These are phyloP conservation scores for Glycine soja DNA, from an alignment of 306 rosid genomes.

Conservation along the genomic window DNA sequence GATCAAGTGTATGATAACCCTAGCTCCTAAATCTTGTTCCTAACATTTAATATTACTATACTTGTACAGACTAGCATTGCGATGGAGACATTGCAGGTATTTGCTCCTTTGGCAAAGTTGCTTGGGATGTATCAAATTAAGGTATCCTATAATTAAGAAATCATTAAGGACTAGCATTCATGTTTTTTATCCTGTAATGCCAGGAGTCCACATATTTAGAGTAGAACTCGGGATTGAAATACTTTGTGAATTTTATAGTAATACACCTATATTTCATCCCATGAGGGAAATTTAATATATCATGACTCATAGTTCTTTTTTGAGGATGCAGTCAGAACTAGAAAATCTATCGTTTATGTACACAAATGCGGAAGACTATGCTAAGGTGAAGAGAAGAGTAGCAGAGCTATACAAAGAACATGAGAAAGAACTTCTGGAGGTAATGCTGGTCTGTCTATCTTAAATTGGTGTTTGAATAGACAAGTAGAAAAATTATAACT, in stretches of 20 bases:
- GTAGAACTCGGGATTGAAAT: slow-evolving; percentile 19
- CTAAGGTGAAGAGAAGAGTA: slow-evolving; percentile 88
- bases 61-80: slow-evolving; percentile 88
- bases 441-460: slow-evolving; percentile 49
- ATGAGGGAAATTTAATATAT: slow-evolving; percentile 20
- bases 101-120: slow-evolving; percentile 99
- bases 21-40: slow-evolving; percentile 26
- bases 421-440: slow-evolving; percentile 95
- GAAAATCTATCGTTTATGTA: slow-evolving; percentile 97
- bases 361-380: slow-evolving; percentile 92
- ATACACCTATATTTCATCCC: slow-evolving; percentile 29
- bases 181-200: slow-evolving; percentile 37
- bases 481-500: slow-evolving; percentile 26
- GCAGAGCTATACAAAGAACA: slow-evolving; percentile 86
- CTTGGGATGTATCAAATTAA: slow-evolving; percentile 99
- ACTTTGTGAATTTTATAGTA: slow-evolving; percentile 30
- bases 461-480: slow-evolving; percentile 32
- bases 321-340: slow-evolving; percentile 83
- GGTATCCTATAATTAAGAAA: slow-evolving; percentile 58
- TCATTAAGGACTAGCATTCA: slow-evolving; percentile 18
- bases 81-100: slow-evolving; percentile 94
- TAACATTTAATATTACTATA: slow-evolving; percentile 49
- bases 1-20: slow-evolving; percentile 2
- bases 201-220: slow-evolving; percentile 12
- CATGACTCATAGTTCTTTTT: slow-evolving; percentile 31